Conservation (phyloP, 2,329 filamentous ascomycete species). For the Colletotrichum sp. region DNA sequence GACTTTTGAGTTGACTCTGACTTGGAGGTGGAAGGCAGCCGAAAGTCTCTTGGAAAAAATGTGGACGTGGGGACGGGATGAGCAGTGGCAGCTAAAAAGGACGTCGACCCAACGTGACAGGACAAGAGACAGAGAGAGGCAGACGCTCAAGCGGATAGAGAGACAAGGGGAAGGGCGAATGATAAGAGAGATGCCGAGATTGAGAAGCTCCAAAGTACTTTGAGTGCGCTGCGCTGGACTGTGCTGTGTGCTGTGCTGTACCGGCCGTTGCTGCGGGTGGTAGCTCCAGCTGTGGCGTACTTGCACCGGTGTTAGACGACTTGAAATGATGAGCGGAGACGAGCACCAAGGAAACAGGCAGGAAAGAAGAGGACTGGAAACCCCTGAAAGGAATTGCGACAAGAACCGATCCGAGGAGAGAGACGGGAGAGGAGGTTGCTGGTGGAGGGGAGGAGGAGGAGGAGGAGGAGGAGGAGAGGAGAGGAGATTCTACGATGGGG, state of each 20-base stretch:
- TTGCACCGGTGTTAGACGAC: not conserved
- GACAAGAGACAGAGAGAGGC: not conserved
- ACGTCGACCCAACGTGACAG: constrained; percentile 22
- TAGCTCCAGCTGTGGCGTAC: not conserved
- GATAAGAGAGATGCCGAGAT: constrained; percentile 21
- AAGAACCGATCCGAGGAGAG: constrained; percentile 18
- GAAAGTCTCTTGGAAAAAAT: constrained; percentile 21
- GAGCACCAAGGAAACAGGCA: constrained; percentile 24
- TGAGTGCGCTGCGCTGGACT: not conserved
- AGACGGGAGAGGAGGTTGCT: not conserved
- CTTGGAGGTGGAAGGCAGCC: constrained; percentile 9
- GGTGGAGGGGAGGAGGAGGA: not conserved
- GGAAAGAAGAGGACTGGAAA: constrained; percentile 22
- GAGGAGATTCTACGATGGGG: constrained; percentile 19
- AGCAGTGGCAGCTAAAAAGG: constrained; percentile 17
- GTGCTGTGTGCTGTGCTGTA: not conserved
- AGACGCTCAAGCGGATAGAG: constrained; percentile 20
- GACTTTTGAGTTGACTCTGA: constrained; percentile 7
- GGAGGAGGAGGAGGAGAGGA: not conserved
- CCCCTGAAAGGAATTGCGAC: constrained; percentile 23
- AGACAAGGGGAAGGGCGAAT: constrained; percentile 21
- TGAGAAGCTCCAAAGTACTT: constrained; percentile 17
- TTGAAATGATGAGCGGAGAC: constrained; percentile 19
- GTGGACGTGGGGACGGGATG: constrained; percentile 20
- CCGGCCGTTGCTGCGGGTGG: not conserved